Evolutionary conservation across 805 yeast species (phyloP).

Genomic region (Metschnikowia continentalis): DNA sequence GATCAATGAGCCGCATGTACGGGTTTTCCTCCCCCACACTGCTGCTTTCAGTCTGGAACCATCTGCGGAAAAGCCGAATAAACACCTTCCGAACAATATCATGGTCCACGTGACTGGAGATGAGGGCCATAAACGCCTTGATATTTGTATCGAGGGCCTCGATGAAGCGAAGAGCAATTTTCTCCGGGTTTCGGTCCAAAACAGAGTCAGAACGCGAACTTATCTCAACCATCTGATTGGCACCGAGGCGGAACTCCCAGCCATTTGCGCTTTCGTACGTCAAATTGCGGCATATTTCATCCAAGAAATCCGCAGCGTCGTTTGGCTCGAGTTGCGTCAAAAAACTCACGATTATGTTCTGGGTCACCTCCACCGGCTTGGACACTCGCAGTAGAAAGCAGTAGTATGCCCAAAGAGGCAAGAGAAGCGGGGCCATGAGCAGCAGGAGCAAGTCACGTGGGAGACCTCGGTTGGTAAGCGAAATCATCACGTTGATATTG

Average conservation of each 20-base stretch:
- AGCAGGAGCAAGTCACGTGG: constrained; percentile 22
- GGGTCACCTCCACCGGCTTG: constrained; percentile 32
- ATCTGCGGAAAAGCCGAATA: constrained; percentile 49
- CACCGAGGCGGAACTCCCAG: constrained; percentile 44
- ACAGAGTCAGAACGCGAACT: constrained; percentile 3
- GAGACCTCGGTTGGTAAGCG: constrained; percentile 46
- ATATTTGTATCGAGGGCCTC: constrained; percentile 25
- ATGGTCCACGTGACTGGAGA: constrained; percentile 47
- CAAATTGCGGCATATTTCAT: constrained; percentile 31
- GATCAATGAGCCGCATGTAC: constrained; percentile 51
- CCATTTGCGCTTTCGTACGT: constrained; percentile 24
- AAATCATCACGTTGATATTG: constrained; percentile 58
- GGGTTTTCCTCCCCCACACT: constrained; percentile 40
- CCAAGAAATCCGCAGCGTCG: constrained; percentile 21
- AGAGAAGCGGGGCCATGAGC: constrained; percentile 29
- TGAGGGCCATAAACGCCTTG: constrained; percentile 33
- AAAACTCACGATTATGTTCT: constrained; percentile 37
- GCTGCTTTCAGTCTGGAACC: constrained; percentile 42
- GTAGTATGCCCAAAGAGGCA: constrained; percentile 44
- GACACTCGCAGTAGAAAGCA: constrained; percentile 28
- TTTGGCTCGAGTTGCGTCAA: constrained; percentile 21
- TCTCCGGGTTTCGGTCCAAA: constrained; percentile 16
- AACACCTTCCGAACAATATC: constrained; percentile 45
- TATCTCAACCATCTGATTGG: constrained; percentile 35
- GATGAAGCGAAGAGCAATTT: constrained; percentile 27